These are phyloP conservation scores for Salinomyces thailandicus DNA, from an alignment of 2,329 filamentous ascomycete species.

Conservation along the genomic window DNA sequence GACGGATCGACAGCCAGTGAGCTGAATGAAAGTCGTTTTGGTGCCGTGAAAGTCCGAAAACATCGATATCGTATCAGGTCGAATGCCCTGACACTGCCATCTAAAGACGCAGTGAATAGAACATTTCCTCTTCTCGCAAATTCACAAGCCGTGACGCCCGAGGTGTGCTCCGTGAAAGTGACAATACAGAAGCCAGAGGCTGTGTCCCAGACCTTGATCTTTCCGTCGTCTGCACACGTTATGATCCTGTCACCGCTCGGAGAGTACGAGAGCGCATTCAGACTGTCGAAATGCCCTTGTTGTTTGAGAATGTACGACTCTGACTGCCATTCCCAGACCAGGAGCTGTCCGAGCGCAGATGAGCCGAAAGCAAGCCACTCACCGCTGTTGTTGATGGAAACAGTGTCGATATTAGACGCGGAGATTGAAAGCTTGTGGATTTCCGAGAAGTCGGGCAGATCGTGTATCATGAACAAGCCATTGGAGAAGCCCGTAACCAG, in stretches of 20 bases:
- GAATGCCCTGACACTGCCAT: constrained; percentile 91
- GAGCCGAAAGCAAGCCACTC: constrained; percentile 98
- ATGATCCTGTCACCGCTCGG: constrained; percentile 89
- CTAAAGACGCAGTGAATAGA: constrained; percentile 86
- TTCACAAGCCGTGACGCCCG: constrained; percentile 85
- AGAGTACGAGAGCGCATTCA: constrained; percentile 88
- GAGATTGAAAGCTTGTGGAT: constrained; percentile 92
- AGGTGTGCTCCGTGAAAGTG: constrained; percentile 94
- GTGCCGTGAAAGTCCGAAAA: constrained; percentile 93
- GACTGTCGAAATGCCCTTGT: constrained; percentile 90
- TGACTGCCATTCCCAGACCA: constrained; percentile 99
- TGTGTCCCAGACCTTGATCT: constrained; percentile 97
- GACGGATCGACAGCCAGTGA: constrained; percentile 94
- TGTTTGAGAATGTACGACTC: constrained; percentile 98
- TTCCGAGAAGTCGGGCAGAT: constrained; percentile 89
- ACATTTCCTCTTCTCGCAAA: constrained; percentile 94
- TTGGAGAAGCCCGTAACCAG: constrained; percentile 95
- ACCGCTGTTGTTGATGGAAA: constrained; percentile 85
- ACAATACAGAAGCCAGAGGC: constrained; percentile 96
- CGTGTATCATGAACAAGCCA: constrained; percentile 86
- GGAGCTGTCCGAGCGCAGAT: constrained; percentile 84
- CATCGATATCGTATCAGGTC: constrained; percentile 93
- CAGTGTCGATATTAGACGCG: constrained; percentile 89
- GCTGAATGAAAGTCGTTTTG: constrained; percentile 81
- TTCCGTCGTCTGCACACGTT: constrained; percentile 90